Base-by-base conservation (phyloP, 345 rosid species). In the Lepidium aucheri region DNA sequence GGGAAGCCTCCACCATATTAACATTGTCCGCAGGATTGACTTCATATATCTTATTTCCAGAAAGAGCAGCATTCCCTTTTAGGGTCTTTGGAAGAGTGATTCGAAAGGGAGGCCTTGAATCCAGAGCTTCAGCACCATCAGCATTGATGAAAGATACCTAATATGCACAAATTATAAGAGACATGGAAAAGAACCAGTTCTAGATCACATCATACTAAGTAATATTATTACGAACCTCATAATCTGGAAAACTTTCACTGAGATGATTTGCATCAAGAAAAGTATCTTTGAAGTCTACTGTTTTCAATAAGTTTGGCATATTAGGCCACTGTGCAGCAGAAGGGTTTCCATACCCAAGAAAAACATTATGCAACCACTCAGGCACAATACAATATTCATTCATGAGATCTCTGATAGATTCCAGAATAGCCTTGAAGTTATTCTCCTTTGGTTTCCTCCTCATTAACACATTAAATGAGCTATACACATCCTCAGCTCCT, bases 391-490 rank as follows among this genome's bases (percentile, higher is more conserved):
- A 94, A 61, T 86, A 94, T 72, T 94, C 99, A 80, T 94, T 94
- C 99, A 94, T 94, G 55, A 94, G 99, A 81, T 94, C 99, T 81
- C 99, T 88, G 56, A 94, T 94, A 32, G 99, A 94, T 79, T 94
- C 99, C 57, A 90, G 80, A 73, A 94, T 94, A 65, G 99, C 99
- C 78, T 94, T 94, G 82, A 94, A 94, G 73, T 94, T 94, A 68
- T 94, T 94, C 85, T 94, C 99, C 81, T 94, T 90, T 4, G 99
- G 99, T 74, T 94, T 94, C 78, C 99, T 90, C 79, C 99, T 88
- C 96, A 94, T 83, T 75, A 94, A 72, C 64, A 94, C 74, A 79
- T 94, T 86, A 78, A 94, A 90, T 32, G 96, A 83, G 50, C 95
- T 81, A 79, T 94, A 94, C 60, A 84, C 90, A 78, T 94, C 99